Conservation (phyloP, 108 stramenopile genomes). For the Fragilaria radians region DNA sequence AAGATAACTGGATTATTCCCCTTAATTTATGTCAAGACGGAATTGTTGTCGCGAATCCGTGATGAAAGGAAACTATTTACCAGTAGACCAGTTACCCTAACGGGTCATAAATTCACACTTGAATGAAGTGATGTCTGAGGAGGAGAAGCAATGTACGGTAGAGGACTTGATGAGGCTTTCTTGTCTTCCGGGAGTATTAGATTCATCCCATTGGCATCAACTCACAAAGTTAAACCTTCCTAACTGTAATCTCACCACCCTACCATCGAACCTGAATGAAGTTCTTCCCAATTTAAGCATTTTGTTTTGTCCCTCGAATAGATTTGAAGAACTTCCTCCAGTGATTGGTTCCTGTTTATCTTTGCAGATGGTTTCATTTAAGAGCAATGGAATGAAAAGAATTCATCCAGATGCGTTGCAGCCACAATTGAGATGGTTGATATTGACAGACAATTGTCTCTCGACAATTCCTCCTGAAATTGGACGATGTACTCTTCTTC, state of each 20-base stretch:
- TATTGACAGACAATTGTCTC: constrained; percentile 54
- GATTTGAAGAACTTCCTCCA: constrained; percentile 42
- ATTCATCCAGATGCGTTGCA: constrained; percentile 56
- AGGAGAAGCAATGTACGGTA: no score
- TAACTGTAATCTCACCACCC: constrained; percentile 21
- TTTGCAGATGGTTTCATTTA: constrained; percentile 69
- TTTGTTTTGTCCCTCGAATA: constrained; percentile 55
- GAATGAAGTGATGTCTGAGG: no score
- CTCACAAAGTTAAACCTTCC: constrained; percentile 46
- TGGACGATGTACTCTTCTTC: constrained; percentile 42
- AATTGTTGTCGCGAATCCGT: no score
- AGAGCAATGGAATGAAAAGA: constrained; percentile 27
- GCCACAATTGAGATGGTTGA: constrained; percentile 53
- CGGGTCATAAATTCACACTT: no score
- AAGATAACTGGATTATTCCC: no score
- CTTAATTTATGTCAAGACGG: no score
- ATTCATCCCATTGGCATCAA: background rate
- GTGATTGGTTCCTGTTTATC: constrained; percentile 41
- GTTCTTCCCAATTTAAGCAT: constrained; percentile 46
- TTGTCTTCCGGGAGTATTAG: no score
- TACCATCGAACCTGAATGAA: constrained; percentile 26
- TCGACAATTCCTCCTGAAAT: constrained; percentile 36
- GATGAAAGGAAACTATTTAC: no score
- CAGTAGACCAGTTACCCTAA: no score
- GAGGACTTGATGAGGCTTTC: no score